Conservation (phyloP, 2,329 filamentous ascomycete species). For the Penicillium thymicola region DNA sequence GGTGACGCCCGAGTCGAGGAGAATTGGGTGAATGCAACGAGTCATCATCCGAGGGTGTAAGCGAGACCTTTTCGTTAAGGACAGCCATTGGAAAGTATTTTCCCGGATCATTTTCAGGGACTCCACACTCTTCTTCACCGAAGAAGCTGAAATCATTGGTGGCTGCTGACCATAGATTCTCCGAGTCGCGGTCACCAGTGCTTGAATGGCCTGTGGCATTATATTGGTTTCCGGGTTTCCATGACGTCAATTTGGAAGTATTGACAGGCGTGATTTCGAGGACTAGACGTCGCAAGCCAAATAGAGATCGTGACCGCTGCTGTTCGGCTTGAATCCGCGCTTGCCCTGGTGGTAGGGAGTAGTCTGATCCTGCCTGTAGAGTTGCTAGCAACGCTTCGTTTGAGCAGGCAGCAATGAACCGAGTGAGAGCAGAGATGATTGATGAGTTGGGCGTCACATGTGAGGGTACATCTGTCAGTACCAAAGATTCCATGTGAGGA, state of each 20-base stretch:
- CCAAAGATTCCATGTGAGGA: constrained; percentile 52
- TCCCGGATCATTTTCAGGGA: constrained; percentile 46
- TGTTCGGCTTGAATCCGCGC: constrained; percentile 49
- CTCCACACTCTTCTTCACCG: constrained; percentile 54
- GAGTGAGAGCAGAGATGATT: constrained; percentile 46
- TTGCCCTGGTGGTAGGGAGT: constrained; percentile 57
- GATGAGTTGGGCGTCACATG: constrained; percentile 41
- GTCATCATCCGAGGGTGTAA: constrained; percentile 36
- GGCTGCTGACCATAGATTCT: constrained; percentile 58
- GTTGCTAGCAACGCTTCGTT: constrained; percentile 53
- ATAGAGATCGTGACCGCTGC: constrained; percentile 50
- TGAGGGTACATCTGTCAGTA: constrained; percentile 56
- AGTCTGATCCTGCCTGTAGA: constrained; percentile 54
- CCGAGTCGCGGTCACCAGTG: constrained; percentile 58
- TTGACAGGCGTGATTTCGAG: constrained; percentile 50
- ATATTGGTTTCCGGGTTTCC: constrained; percentile 46
- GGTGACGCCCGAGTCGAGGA: constrained; percentile 7
- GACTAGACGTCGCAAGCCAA: constrained; percentile 55
- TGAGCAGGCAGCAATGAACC: constrained; percentile 57
- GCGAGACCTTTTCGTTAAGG: constrained; percentile 45
- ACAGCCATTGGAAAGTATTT: constrained; percentile 45
- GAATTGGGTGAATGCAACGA: constrained; percentile 16
- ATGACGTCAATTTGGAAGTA: constrained; percentile 26
- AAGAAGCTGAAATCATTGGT: constrained; percentile 62
- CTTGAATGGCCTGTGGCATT: constrained; percentile 51